A percentile compares a stretch with the other conserved stretches of the same genome.
These are phyloP conservation scores for Aspergillus cristatus DNA, from an alignment of 495 filamentous ascomycete genomes.

Conservation along the genomic window DNA sequence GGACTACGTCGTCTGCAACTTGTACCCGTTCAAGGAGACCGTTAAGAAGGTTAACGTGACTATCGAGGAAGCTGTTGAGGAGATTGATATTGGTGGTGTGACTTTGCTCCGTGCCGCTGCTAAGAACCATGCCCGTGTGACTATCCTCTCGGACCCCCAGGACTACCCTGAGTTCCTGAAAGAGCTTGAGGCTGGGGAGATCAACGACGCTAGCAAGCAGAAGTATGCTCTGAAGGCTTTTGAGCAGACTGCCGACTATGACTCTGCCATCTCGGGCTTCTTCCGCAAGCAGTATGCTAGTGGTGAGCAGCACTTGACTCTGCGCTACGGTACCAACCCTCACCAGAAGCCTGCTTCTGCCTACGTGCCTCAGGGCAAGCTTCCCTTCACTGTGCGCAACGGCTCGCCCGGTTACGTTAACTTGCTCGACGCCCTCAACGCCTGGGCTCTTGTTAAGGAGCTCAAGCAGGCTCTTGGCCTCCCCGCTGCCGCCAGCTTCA, in stretches of 20 bases:
- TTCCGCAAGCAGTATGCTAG: slow-evolving; percentile 93
- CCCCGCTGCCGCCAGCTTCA: slow-evolving; percentile 97
- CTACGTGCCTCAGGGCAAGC: slow-evolving; percentile 55
- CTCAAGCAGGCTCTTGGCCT: slow-evolving; percentile 75
- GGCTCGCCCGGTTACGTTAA: slow-evolving; percentile 96
- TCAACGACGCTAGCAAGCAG: slow-evolving; percentile 73
- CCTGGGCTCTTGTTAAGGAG: slow-evolving; percentile 95
- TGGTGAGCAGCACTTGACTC: slow-evolving; percentile 69
- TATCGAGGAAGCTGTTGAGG: slow-evolving; percentile 90
- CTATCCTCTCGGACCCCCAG: slow-evolving; percentile 83
- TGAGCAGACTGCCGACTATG: slow-evolving; percentile 97
- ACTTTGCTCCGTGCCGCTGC: slow-evolving; percentile 93
- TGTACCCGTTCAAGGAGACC: slow-evolving; percentile 98
- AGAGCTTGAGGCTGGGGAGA: slow-evolving; percentile 78
- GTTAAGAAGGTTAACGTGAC: slow-evolving; percentile 95
- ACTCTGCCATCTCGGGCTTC: slow-evolving; percentile 87
- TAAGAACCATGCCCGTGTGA: slow-evolving; percentile 93
- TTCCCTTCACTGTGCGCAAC: slow-evolving; percentile 95
- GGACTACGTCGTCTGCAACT: slow-evolving; percentile 96
- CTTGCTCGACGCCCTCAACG: slow-evolving; percentile 90
- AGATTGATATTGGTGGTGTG: slow-evolving; percentile 96
- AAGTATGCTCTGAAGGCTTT: slow-evolving; percentile 92
- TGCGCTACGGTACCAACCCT: slow-evolving; percentile 93
- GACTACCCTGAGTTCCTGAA: slow-evolving; percentile 92
- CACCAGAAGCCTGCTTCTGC: slow-evolving; percentile 94